A percentile compares a stretch with the other conserved stretches of the same genome.
phyloP scores from a whole-genome alignment of 176 grass and related monocot species.

The Otatea glauca region DNA sequence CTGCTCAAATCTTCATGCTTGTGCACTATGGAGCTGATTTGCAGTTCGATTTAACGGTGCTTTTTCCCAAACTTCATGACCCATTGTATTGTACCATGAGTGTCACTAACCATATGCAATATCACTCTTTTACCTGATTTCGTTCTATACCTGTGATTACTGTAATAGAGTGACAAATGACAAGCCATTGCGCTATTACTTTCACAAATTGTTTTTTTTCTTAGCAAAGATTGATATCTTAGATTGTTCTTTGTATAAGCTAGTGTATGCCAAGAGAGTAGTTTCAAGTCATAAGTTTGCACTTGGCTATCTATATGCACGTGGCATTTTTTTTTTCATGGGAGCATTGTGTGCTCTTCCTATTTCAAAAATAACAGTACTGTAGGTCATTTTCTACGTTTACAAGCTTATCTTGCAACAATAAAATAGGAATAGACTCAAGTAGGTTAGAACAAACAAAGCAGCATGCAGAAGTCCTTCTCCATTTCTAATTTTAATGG shows the following conservation, averaged over 20 bases:
- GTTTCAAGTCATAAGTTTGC: neutral
- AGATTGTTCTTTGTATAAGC: neutral
- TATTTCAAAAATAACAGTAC: neutral
- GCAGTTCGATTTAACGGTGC: neutral
- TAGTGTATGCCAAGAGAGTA: neutral
- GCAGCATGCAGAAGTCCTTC: no score
- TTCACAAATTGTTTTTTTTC: conserved; percentile 21
- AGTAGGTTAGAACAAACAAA: neutral
- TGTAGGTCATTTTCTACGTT: neutral
- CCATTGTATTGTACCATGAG: conserved; percentile 18
- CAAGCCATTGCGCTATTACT: neutral
- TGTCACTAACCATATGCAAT: conserved; percentile 4
- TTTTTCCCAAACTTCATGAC: neutral
- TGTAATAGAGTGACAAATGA: neutral
- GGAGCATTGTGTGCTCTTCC: neutral
- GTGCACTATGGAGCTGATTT: conserved; percentile 11
- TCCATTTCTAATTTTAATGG: neutral
- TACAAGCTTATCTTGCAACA: neutral
- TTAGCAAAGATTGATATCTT: neutral
- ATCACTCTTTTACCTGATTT: neutral
- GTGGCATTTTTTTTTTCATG: neutral
- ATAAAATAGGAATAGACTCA: neutral
- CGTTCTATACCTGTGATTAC: neutral
- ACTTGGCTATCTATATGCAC: neutral
- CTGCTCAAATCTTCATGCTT: conserved; percentile 10